Conservation (phyloP, 192 early-diverging fungal genomes). For the Gamsiella multidivaricata region DNA sequence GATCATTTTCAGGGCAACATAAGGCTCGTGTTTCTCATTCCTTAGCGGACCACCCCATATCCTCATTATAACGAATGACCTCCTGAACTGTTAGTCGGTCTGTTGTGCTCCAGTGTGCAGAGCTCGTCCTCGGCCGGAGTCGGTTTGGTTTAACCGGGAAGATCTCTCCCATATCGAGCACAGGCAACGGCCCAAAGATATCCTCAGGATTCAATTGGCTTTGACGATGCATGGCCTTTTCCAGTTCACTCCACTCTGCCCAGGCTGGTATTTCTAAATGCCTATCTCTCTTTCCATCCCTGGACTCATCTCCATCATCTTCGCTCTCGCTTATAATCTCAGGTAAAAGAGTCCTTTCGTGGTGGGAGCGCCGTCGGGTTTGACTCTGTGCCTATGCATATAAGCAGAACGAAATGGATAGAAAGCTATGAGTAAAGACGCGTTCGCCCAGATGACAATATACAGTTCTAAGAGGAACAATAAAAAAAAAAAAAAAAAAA, state of each 20-base stretch:
- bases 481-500: not conserved
- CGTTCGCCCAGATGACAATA: too few relatives aligned
- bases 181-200: slow-evolving; percentile 35
- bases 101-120: slow-evolving; percentile 34
- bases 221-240: slow-evolving; percentile 18
- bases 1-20: too few relatives aligned
- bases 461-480: not conserved
- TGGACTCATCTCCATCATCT: not conserved
- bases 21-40: slow-evolving; percentile 5
- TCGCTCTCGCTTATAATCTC: slow-evolving; percentile 27
- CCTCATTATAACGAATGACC: slow-evolving; percentile 34
- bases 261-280: slow-evolving; percentile 12
- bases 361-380: not conserved
- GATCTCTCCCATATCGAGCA: slow-evolving; percentile 33
- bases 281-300: not conserved
- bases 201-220: slow-evolving; percentile 30
- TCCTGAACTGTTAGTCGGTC: slow-evolving; percentile 36
- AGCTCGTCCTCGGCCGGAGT: slow-evolving; percentile 15
- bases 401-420: not conserved
- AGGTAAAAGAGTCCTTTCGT: slow-evolving; percentile 22
- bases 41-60: slow-evolving; percentile 34
- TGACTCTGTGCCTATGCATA: slow-evolving; percentile 4
- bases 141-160: slow-evolving; percentile 11
- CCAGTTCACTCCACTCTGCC: slow-evolving; percentile 30
- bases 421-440: too few relatives aligned